phyloP scores from a whole-genome alignment of 2,329 filamentous ascomycete genomes.

The Sordariomycetes sp. region DNA sequence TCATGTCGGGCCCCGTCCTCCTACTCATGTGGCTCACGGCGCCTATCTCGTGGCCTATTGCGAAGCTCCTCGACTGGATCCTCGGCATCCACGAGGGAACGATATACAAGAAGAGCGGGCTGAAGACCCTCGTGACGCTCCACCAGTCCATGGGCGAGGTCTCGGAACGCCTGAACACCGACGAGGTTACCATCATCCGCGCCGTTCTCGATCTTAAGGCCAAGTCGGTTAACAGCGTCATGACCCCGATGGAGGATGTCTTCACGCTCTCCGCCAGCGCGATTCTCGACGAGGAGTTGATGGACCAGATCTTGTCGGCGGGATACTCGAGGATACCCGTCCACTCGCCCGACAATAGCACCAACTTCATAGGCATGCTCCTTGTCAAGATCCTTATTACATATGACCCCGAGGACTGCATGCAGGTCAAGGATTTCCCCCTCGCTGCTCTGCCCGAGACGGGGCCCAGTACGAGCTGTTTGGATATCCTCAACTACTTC shows the following conservation, averaged over 20 bases:
- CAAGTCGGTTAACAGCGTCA: slow-evolving; percentile 88
- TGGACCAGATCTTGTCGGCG: slow-evolving; percentile 85
- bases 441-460: slow-evolving; percentile 93
- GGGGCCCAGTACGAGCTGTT: slow-evolving; percentile 84
- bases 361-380: slow-evolving; percentile 94
- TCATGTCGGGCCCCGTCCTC: slow-evolving; percentile 82
- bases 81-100: slow-evolving; percentile 93
- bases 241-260: slow-evolving; percentile 97
- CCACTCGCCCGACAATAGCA: slow-evolving; percentile 69
- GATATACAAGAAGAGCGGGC: slow-evolving; percentile 92
- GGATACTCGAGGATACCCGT: slow-evolving; percentile 96
- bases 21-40: slow-evolving; percentile 85
- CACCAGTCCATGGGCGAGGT: slow-evolving; percentile 85
- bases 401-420: slow-evolving; percentile 90
- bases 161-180: slow-evolving; percentile 84
- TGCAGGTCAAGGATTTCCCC: slow-evolving; percentile 79
- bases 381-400: slow-evolving; percentile 98
- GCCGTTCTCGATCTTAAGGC: slow-evolving; percentile 94
- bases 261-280: slow-evolving; percentile 96
- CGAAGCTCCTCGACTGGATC: slow-evolving; percentile 87
- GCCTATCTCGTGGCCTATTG: slow-evolving; percentile 86
- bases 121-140: slow-evolving; percentile 92
- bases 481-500: slow-evolving; percentile 99
- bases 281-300: slow-evolving; percentile 82
- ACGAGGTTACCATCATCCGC: slow-evolving; percentile 98